Conservation (phyloP, 164 flowering plant species). For the Euptelea pleiosperma region DNA sequence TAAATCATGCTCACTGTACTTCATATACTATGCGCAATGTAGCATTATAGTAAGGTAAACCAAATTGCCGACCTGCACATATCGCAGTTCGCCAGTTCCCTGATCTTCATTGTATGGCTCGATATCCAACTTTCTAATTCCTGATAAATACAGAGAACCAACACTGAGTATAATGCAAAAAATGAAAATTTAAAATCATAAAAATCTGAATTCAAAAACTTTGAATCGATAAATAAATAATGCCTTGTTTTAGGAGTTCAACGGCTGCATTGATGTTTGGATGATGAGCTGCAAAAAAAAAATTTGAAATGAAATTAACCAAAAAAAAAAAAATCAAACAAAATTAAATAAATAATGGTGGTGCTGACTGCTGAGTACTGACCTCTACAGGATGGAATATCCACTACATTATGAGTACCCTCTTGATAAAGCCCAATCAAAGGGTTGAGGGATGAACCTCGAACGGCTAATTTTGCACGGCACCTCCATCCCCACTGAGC, state of each 20-base stretch:
- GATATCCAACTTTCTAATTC: slow-evolving; percentile 53
- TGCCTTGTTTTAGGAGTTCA: slow-evolving; percentile 70
- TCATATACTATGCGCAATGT: not conserved
- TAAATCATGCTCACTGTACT: not conserved
- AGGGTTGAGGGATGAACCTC: slow-evolving; percentile 69
- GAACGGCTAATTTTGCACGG: slow-evolving; percentile 90
- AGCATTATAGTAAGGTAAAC: not conserved
- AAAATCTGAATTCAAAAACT: not conserved
- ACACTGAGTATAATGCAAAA: not conserved
- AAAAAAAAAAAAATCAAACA: not conserved
- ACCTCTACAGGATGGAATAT: slow-evolving; percentile 91
- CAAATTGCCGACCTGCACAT: slow-evolving; percentile 64
- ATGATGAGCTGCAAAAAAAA: slow-evolving; percentile 76
- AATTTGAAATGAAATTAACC: not conserved
- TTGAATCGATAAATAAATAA: not conserved
- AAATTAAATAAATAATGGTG: not conserved
- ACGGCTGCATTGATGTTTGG: slow-evolving; percentile 88
- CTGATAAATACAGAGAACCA: slow-evolving; percentile 27
- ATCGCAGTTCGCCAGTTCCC: slow-evolving; percentile 79
- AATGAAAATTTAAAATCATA: not conserved
- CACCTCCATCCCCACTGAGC: slow-evolving; percentile 94
- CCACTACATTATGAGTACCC: slow-evolving; percentile 81
- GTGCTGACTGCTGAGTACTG: too few species aligned
- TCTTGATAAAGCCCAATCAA: slow-evolving; percentile 81
- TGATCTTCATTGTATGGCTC: slow-evolving; percentile 86